Conservation (phyloP, 768 basidiomycete genomes). For the Hericium erinaceus region DNA sequence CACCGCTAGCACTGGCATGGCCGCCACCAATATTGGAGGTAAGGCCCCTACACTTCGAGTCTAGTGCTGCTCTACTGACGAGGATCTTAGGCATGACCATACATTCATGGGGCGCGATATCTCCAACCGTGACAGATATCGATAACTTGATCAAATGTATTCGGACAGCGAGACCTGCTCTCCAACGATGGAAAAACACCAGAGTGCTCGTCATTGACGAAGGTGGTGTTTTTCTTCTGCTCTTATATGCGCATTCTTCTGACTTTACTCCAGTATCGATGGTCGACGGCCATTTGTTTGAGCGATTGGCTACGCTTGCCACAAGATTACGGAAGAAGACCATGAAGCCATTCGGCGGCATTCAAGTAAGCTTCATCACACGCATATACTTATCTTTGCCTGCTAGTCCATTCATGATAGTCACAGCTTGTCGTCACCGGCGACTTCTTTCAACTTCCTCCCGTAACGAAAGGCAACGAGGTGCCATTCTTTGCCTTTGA, state of each 20-base stretch:
- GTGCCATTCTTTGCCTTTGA: constrained; percentile 58
- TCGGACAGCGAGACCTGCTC: constrained; percentile 42
- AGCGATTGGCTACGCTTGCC: constrained; percentile 49
- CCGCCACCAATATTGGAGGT: constrained; percentile 66
- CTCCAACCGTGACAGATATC: constrained; percentile 36
- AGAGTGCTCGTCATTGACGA: constrained; percentile 60
- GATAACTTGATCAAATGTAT: constrained; percentile 42
- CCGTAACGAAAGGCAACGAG: constrained; percentile 36
- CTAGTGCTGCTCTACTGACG: constrained; percentile 21
- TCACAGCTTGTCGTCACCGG: constrained; percentile 45
- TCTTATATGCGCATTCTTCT: neutral
- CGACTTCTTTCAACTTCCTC: constrained; percentile 63
- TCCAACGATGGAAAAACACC: constrained; percentile 46
- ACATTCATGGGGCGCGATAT: constrained; percentile 54
- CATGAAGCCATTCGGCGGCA: constrained; percentile 51
- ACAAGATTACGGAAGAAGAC: constrained; percentile 40
- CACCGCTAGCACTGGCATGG: constrained; percentile 54
- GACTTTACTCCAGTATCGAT: constrained; percentile 44
- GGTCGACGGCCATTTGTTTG: constrained; percentile 55
- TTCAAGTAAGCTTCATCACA: constrained; percentile 34
- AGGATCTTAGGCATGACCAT: constrained; percentile 40
- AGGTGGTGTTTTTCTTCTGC: constrained; percentile 24
- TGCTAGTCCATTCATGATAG: constrained; percentile 20
- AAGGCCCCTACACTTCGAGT: neutral
- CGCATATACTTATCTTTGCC: constrained; percentile 10